These are phyloP conservation scores for Claviceps sp. DNA, from an alignment of 2,329 filamentous ascomycete genomes.

Conservation along the genomic window DNA sequence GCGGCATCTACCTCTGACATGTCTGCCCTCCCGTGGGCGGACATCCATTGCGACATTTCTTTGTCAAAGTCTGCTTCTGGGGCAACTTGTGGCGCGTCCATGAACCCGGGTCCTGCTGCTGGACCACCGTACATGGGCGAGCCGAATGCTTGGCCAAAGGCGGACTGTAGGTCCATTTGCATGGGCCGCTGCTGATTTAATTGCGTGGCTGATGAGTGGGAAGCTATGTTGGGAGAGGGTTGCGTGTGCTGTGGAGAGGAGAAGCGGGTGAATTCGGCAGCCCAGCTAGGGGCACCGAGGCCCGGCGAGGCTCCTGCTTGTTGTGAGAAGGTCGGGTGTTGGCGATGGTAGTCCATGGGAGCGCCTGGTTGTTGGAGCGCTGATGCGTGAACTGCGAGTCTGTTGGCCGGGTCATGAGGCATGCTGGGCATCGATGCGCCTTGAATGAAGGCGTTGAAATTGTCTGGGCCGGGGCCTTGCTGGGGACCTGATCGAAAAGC, in stretches of 20 bases:
- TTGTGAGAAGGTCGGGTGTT: conserved; percentile 10
- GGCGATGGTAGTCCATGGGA: not conserved
- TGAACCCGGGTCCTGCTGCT: conserved; percentile 10
- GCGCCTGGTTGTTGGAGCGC: conserved; percentile 12
- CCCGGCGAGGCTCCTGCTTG: conserved; percentile 13
- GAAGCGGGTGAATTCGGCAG: conserved; percentile 24
- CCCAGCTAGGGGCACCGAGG: conserved; percentile 19
- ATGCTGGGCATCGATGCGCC: conserved; percentile 16
- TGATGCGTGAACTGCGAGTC: conserved; percentile 21
- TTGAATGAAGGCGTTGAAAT: conserved; percentile 23
- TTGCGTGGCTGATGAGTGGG: conserved; percentile 12
- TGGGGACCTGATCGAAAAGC: conserved; percentile 20
- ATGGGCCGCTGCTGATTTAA: conserved; percentile 12
- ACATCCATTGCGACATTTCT: conserved; percentile 30
- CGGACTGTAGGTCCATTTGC: conserved; percentile 15
- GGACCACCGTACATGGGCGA: conserved; percentile 16
- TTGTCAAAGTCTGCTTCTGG: conserved; percentile 24
- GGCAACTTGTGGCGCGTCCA: conserved; percentile 10
- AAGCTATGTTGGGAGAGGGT: conserved; percentile 8
- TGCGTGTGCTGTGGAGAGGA: conserved; percentile 13
- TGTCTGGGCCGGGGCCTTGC: conserved; percentile 17
- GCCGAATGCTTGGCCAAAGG: conserved; percentile 16
- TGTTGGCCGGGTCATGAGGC: conserved; percentile 20
- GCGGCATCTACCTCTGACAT: conserved; percentile 28
- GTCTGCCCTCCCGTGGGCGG: conserved; percentile 17